These are phyloP conservation scores for Xylariaceae sp. DNA, from an alignment of 2,329 filamentous ascomycete species.

Conservation along the genomic window DNA sequence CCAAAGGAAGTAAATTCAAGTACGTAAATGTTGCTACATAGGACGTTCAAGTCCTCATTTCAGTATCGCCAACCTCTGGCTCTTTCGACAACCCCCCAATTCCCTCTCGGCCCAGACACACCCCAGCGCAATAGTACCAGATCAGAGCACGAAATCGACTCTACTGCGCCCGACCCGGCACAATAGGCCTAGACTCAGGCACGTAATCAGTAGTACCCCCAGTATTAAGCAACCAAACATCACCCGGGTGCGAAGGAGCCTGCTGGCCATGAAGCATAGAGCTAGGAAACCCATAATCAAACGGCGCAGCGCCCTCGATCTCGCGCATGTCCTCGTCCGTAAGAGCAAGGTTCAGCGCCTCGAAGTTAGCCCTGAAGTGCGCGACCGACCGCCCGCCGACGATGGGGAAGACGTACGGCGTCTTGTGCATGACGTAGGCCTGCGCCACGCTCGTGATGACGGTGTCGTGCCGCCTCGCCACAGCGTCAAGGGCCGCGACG, in stretches of 20 bases:
- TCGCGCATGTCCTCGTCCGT: slow-evolving; percentile 49
- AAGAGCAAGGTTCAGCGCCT: slow-evolving; percentile 48
- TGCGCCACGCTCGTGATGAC: slow-evolving; percentile 57
- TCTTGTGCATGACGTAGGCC: slow-evolving; percentile 50
- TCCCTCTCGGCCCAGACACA: too few species aligned
- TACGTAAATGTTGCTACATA: too few species aligned
- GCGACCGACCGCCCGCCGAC: slow-evolving; percentile 50
- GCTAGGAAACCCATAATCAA: slow-evolving; percentile 54
- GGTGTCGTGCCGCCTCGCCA: slow-evolving; percentile 49
- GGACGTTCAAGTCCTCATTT: too few species aligned
- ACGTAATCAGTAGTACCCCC: slow-evolving; percentile 52
- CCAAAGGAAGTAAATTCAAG: too few species aligned
- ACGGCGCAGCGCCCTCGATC: slow-evolving; percentile 50
- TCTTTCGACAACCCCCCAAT: too few species aligned
- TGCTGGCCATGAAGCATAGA: slow-evolving; percentile 49
- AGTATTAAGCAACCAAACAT: slow-evolving; percentile 44
- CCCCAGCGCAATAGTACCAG: too few species aligned
- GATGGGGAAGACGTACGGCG: slow-evolving; percentile 51
- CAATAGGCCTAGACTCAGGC: slow-evolving; percentile 40
- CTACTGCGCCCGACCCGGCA: slow-evolving; percentile 37
- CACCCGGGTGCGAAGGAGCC: slow-evolving; percentile 35
- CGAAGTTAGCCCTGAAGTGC: slow-evolving; percentile 52
- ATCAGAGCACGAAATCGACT: slow-evolving; percentile 38
- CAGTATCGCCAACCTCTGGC: too few species aligned
- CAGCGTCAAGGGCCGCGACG: slow-evolving; percentile 57